Conservation (phyloP, 495 filamentous ascomycete genomes). For the Massariosphaeria phaeospora region DNA sequence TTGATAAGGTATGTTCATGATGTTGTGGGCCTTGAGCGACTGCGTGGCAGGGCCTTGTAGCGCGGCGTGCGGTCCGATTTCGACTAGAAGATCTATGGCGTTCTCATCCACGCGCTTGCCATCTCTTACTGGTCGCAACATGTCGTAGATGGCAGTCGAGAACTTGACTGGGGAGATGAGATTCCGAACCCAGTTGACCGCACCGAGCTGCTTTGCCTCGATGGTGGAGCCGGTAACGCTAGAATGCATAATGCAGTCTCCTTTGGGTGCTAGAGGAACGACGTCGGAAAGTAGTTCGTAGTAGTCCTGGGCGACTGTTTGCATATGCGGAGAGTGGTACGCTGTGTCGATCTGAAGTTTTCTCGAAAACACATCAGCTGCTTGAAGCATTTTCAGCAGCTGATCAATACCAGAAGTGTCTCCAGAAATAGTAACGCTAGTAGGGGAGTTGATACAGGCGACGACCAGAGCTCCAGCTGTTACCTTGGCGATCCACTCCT, state of each 20-base stretch:
- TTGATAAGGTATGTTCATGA: background rate
- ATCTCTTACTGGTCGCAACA: background rate
- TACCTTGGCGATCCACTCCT: background rate
- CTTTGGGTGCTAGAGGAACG: too few relatives aligned
- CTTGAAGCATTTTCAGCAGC: background rate
- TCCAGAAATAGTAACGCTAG: slow-evolving; percentile 8
- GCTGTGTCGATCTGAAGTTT: slow-evolving; percentile 35
- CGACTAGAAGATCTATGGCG: background rate
- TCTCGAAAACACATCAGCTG: slow-evolving; percentile 27
- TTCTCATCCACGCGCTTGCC: background rate
- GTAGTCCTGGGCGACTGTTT: slow-evolving; percentile 26
- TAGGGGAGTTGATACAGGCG: slow-evolving; percentile 14
- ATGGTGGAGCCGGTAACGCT: background rate
- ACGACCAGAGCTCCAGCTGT: background rate
- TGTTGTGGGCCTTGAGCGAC: background rate
- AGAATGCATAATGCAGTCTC: background rate
- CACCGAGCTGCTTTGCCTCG: background rate
- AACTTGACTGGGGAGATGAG: background rate
- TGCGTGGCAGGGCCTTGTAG: background rate
- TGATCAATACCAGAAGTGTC: background rate
- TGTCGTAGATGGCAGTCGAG: background rate
- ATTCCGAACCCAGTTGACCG: background rate
- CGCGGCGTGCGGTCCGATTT: background rate
- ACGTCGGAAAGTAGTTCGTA: too few relatives aligned
- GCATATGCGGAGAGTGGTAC: slow-evolving; percentile 42